phyloP scores from a whole-genome alignment of 2,329 filamentous ascomycete species.

The Hymenoscyphus linearis region DNA sequence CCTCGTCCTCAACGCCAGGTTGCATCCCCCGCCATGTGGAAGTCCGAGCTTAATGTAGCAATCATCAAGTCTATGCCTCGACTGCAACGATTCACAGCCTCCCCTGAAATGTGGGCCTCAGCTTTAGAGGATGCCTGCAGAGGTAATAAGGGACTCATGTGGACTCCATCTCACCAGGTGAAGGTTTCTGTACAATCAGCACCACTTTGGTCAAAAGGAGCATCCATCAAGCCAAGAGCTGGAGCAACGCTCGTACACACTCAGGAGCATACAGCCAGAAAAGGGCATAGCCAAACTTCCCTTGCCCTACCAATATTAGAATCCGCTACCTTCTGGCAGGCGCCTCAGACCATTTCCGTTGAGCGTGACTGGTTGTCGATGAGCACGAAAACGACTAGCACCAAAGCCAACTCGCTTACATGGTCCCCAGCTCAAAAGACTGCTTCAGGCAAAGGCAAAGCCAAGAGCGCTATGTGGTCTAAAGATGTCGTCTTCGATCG shows the following conservation, averaged over 20 bases:
- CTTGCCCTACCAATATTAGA: conserved; percentile 1
- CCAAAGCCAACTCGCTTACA: not conserved
- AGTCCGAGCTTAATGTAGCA: conserved; percentile 18
- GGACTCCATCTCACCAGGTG: not conserved
- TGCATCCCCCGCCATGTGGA: conserved; percentile 16
- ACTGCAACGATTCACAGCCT: conserved; percentile 14
- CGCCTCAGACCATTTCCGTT: not conserved
- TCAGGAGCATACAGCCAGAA: not conserved
- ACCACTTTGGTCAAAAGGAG: not conserved
- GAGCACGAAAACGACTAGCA: not conserved
- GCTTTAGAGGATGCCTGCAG: conserved; percentile 20
- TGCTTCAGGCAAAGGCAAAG: not conserved
- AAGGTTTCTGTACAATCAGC: not conserved
- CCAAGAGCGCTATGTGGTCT: not conserved
- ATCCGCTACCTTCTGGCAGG: conserved; percentile 5
- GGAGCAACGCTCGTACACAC: not conserved
- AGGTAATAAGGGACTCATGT: not conserved
- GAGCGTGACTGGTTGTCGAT: conserved; percentile 3
- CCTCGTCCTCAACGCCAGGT: conserved; percentile 13
- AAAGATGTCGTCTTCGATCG: not conserved
- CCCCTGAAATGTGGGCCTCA: conserved; percentile 15
- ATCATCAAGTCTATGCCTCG: conserved; percentile 9
- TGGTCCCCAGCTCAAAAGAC: not conserved
- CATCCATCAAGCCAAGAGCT: not conserved
- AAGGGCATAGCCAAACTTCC: not conserved